Evolutionary conservation across 2,329 filamentous ascomycete genomes (phyloP).

Genomic region (Apiospora pterosperma): DNA sequence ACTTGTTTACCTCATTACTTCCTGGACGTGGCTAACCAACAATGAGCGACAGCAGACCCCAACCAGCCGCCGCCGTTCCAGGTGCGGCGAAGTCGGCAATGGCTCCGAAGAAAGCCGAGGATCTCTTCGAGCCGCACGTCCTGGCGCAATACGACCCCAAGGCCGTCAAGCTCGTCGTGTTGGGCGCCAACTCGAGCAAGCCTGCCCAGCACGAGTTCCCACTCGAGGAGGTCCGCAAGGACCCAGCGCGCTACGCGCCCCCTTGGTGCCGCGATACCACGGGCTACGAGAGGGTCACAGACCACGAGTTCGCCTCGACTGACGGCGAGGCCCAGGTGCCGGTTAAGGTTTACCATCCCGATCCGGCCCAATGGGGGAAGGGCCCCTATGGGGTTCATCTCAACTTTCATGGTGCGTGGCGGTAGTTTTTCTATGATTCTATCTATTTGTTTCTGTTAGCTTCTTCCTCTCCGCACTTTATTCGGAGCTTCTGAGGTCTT

Average conservation of each 20-base stretch:
- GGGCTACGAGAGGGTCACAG: conserved; percentile 23
- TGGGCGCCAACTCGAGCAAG: conserved; percentile 16
- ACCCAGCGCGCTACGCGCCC: conserved; percentile 22
- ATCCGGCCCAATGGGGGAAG: conserved; percentile 21
- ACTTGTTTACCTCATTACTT: neutral
- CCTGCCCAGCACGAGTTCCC: conserved; percentile 15
- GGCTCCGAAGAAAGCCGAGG: conserved; percentile 8
- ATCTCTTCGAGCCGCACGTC: conserved; percentile 23
- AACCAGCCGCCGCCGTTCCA: neutral
- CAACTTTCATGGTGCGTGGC: conserved; percentile 32
- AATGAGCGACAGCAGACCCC: neutral
- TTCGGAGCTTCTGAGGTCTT: neutral
- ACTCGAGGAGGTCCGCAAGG: conserved; percentile 27
- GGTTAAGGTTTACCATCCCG: conserved; percentile 30
- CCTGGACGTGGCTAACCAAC: neutral
- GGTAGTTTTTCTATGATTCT: neutral
- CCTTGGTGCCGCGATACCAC: conserved; percentile 24
- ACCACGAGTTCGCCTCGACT: conserved; percentile 22
- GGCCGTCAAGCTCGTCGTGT: conserved; percentile 24
- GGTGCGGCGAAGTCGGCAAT: neutral
- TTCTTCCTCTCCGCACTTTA: neutral
- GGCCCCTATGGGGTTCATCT: conserved; percentile 32
- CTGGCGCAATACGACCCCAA: conserved; percentile 28
- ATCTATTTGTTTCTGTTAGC: neutral
- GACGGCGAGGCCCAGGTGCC: conserved; percentile 24